phyloP scores from a whole-genome alignment of 306 rosid genomes.

The Vachellia collinsii region DNA sequence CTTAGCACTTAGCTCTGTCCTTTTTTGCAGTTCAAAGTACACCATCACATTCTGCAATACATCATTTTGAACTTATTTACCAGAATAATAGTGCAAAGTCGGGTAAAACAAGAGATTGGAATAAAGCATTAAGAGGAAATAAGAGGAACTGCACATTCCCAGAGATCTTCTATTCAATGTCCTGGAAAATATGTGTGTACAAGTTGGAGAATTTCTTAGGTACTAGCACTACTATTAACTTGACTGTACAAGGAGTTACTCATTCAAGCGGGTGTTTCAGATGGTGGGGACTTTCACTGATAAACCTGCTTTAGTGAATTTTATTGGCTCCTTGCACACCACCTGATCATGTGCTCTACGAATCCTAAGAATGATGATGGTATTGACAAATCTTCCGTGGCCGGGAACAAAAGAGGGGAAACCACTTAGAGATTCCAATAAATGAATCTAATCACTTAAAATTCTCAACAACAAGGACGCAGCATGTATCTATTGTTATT shows the following conservation, averaged over 20 bases:
- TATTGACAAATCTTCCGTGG: slow-evolving; percentile 32
- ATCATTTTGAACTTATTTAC: background rate
- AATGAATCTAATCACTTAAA: too few species aligned
- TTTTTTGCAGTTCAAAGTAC: background rate
- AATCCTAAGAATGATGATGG: slow-evolving; percentile 21
- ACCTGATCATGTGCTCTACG: background rate
- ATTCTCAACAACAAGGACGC: too few species aligned
- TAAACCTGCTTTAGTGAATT: background rate
- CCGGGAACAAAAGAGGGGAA: background rate
- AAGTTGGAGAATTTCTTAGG: slow-evolving; percentile 39
- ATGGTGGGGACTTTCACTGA: background rate
- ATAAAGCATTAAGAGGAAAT: background rate
- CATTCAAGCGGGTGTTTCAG: background rate
- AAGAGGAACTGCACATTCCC: slow-evolving; percentile 44
- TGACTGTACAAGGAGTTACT: background rate
- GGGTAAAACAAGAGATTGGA: background rate
- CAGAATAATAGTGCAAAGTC: background rate
- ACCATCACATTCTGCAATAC: background rate
- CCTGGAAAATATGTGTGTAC: slow-evolving; percentile 56
- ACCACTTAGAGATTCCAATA: too few species aligned
- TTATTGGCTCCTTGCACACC: slow-evolving; percentile 11
- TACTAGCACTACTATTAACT: background rate
- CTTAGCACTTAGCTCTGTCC: background rate
- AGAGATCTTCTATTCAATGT: slow-evolving; percentile 47
- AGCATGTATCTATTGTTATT: too few species aligned